These are phyloP conservation scores for Bimuria novae-zelandiae DNA, from an alignment of 2,329 filamentous ascomycete genomes.

Conservation along the genomic window DNA sequence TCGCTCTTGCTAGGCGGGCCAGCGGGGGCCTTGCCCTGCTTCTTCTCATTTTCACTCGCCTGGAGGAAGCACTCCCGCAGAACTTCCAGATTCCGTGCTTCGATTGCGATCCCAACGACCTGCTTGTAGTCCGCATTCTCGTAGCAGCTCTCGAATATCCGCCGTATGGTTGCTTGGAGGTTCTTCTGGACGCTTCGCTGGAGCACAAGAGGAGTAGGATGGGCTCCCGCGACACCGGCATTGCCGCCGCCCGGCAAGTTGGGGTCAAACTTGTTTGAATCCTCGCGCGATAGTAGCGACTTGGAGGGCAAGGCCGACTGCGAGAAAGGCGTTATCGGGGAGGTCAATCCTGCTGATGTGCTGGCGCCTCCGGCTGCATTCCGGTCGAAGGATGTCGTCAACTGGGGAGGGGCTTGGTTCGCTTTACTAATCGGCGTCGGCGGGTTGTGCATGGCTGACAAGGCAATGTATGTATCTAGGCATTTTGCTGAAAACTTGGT, in stretches of 20 bases:
- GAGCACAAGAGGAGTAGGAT: slow-evolving; percentile 67
- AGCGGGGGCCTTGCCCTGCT: slow-evolving; percentile 61
- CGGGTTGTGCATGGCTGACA: slow-evolving; percentile 66
- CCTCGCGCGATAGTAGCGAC: slow-evolving; percentile 85
- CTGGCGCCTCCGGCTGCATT: slow-evolving; percentile 67
- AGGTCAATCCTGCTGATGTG: slow-evolving; percentile 71
- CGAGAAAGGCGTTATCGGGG: slow-evolving; percentile 92
- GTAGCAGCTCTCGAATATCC: slow-evolving; percentile 89
- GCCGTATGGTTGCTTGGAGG: slow-evolving; percentile 81
- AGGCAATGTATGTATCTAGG: slow-evolving; percentile 93
- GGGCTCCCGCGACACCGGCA: slow-evolving; percentile 57
- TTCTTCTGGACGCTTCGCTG: slow-evolving; percentile 77
- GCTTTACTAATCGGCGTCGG: slow-evolving; percentile 54
- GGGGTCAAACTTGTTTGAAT: slow-evolving; percentile 65
- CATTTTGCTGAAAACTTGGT: slow-evolving; percentile 70
- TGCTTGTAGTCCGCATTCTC: slow-evolving; percentile 86
- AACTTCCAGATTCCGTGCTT: slow-evolving; percentile 89
- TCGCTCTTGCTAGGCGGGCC: slow-evolving; percentile 68
- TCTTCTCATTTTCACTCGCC: slow-evolving; percentile 84
- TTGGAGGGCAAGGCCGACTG: slow-evolving; percentile 92
- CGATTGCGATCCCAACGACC: slow-evolving; percentile 94
- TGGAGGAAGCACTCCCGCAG: slow-evolving; percentile 84
- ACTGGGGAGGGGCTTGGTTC: slow-evolving; percentile 63
- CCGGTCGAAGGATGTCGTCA: slow-evolving; percentile 78
- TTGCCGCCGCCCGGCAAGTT: slow-evolving; percentile 61